Conservation (phyloP, 169 alveolate species). For the Eimeria mitis region DNA sequence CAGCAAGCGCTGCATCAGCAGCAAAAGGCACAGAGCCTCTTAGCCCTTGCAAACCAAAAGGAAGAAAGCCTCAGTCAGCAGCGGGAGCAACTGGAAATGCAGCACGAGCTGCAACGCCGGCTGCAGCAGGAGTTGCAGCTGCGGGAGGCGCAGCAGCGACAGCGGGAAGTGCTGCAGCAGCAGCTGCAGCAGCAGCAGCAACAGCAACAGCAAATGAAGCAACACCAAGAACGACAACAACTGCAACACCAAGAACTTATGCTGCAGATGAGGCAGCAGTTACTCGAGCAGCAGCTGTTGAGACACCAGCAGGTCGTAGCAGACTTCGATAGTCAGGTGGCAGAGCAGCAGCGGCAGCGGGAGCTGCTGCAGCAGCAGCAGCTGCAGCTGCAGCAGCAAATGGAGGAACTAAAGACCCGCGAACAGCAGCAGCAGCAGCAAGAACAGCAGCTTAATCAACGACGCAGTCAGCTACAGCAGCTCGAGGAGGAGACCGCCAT, state of each 20-base stretch:
- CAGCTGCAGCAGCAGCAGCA: constrained; percentile 53
- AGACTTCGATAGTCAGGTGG: constrained; percentile 1
- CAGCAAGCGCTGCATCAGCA: constrained; percentile 44
- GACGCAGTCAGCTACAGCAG: constrained; percentile 21
- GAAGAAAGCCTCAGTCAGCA: constrained; percentile 20
- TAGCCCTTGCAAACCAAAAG: neutral
- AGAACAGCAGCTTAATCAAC: constrained; percentile 21
- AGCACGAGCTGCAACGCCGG: constrained; percentile 14
- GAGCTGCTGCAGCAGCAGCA: constrained; percentile 34
- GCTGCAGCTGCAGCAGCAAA: constrained; percentile 2
- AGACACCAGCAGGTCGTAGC: constrained; percentile 32
- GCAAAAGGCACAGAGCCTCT: neutral
- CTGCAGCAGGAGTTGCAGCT: constrained; percentile 42
- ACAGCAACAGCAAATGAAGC: constrained; percentile 13
- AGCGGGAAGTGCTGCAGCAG: constrained; percentile 38
- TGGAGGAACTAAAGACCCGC: neutral
- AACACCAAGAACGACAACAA: constrained; percentile 35
- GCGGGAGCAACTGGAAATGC: constrained; percentile 33
- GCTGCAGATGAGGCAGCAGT: constrained; percentile 39
- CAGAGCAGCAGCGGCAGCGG: constrained; percentile 44
- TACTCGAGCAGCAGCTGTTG: constrained; percentile 60
- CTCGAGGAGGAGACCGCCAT: neutral
- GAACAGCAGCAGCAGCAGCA: constrained; percentile 51
- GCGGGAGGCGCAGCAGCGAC: constrained; percentile 20
- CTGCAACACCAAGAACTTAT: constrained; percentile 31